A percentile compares a stretch with the other conserved stretches of the same genome.
These are phyloP conservation scores for Geranium rotundifolium DNA, from an alignment of 345 rosid species.

Conservation along the genomic window DNA sequence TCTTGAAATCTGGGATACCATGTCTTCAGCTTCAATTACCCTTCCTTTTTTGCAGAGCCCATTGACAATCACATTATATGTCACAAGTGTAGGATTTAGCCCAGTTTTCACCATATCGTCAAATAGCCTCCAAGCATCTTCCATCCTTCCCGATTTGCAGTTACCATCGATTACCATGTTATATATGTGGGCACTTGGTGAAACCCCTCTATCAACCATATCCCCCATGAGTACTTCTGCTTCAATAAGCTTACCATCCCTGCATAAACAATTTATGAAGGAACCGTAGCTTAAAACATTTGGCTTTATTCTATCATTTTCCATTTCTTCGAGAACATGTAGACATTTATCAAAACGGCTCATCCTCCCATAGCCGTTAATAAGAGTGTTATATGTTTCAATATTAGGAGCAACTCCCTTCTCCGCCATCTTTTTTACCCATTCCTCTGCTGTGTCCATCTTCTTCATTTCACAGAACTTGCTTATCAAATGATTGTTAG, in stretches of 20 bases:
- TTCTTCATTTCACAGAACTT: constrained; percentile 46
- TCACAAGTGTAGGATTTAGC: constrained; percentile 43
- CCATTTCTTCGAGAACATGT: constrained; percentile 71
- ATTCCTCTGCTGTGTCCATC: constrained; percentile 51
- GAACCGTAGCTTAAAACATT: constrained; percentile 65
- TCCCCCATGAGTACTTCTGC: constrained; percentile 56
- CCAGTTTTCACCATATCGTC: constrained; percentile 50
- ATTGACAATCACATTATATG: constrained; percentile 60
- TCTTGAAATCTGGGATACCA: constrained; percentile 35
- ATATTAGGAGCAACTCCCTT: constrained; percentile 47
- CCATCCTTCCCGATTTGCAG: constrained; percentile 39
- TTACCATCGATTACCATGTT: constrained; percentile 63
- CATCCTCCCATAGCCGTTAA: constrained; percentile 61
- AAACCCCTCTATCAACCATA: constrained; percentile 48
- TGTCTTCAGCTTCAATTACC: constrained; percentile 52
- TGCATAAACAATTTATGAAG: constrained; percentile 62
- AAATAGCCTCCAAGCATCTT: constrained; percentile 48
- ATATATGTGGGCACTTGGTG: constrained; percentile 50
- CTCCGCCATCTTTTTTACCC: constrained; percentile 49
- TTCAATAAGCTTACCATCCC: constrained; percentile 59
- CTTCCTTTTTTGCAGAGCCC: constrained; percentile 53
- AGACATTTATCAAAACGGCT: constrained; percentile 52
- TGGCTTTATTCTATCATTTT: constrained; percentile 37
- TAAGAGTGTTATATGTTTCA: constrained; percentile 51
- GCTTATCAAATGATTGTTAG: constrained; percentile 51